phyloP scores from a whole-genome alignment of 2,329 filamentous ascomycete genomes.

The Cladosporium halotolerans region DNA sequence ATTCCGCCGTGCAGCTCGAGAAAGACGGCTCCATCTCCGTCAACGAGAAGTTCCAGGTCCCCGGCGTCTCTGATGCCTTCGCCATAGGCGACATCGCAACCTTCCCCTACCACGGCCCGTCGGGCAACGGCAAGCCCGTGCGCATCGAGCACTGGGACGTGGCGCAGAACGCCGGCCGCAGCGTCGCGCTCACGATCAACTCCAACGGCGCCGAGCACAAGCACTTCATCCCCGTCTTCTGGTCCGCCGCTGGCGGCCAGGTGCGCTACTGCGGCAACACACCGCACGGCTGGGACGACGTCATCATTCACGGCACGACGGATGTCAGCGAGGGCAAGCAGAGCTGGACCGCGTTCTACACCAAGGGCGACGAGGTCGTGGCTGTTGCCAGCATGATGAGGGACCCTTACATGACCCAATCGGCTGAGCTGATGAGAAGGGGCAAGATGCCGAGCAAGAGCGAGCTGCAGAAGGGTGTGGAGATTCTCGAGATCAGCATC shows the following conservation, averaged over 20 bases:
- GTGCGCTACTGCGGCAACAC: slow-evolving; percentile 92
- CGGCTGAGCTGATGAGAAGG: slow-evolving; percentile 75
- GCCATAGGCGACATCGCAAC: slow-evolving; percentile 93
- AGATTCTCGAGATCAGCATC: slow-evolving; percentile 41
- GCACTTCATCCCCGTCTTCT: slow-evolving; percentile 88
- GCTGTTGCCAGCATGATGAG: slow-evolving; percentile 85
- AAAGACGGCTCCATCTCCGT: slow-evolving; percentile 80
- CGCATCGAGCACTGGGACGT: slow-evolving; percentile 99
- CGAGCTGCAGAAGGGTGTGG: slow-evolving; percentile 59
- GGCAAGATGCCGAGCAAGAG: slow-evolving; percentile 78
- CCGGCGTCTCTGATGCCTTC: slow-evolving; percentile 74
- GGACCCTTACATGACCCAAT: slow-evolving; percentile 80
- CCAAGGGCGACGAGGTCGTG: slow-evolving; percentile 76
- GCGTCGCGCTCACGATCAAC: slow-evolving; percentile 70
- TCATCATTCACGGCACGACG: slow-evolving; percentile 71
- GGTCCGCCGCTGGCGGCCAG: slow-evolving; percentile 86
- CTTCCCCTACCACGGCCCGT: slow-evolving; percentile 88
- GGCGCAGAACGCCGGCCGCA: slow-evolving; percentile 83
- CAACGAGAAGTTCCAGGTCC: slow-evolving; percentile 71
- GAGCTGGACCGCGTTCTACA: slow-evolving; percentile 87
- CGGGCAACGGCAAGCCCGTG: slow-evolving; percentile 63
- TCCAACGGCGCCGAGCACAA: slow-evolving; percentile 56
- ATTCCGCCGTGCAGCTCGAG: slow-evolving; percentile 67
- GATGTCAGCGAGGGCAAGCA: slow-evolving; percentile 53
- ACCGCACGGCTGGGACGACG: slow-evolving; percentile 72